Conservation (phyloP, 768 basidiomycete species). For the Termitomyces sp. region DNA sequence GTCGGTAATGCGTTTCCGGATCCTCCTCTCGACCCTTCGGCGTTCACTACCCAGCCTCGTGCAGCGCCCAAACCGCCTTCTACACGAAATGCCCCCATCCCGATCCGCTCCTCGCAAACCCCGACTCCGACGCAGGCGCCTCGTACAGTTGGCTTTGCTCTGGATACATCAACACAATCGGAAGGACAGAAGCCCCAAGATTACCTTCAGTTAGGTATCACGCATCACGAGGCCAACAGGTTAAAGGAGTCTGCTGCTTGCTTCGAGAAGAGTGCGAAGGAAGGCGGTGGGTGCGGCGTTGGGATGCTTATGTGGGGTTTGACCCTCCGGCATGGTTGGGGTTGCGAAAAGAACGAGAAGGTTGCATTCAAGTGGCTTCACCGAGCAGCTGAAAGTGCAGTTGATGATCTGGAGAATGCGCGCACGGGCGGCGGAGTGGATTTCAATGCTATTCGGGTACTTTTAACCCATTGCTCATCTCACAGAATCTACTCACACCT, state of each 20-base stretch:
- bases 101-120: constrained; percentile 1
- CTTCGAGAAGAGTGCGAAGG: constrained; percentile 73
- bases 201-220: constrained; percentile 71
- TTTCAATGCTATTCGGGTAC: constrained; percentile 47
- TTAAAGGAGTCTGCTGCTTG: constrained; percentile 62
- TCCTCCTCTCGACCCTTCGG: constrained; percentile 13
- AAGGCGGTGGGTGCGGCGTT: constrained; percentile 74
- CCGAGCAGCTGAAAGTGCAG: constrained; percentile 76
- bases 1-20: constrained; percentile 23
- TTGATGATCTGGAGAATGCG: constrained; percentile 67
- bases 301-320: constrained; percentile 95
- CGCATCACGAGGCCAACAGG: constrained; percentile 70
- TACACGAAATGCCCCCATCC: constrained; percentile 6
- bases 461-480: constrained; percentile 1
- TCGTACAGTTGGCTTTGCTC: not conserved
- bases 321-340: constrained; percentile 85
- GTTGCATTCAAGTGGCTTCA: constrained; percentile 79
- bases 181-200: constrained; percentile 47
- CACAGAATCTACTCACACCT: not conserved
- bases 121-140: not conserved
- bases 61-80: constrained; percentile 7
- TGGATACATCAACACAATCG: constrained; percentile 1
- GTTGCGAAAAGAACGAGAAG: constrained; percentile 73
- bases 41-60: constrained; percentile 8
- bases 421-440: constrained; percentile 44